These are phyloP conservation scores for Gossypium stocksii DNA, from an alignment of 345 rosid species.

Conservation along the genomic window DNA sequence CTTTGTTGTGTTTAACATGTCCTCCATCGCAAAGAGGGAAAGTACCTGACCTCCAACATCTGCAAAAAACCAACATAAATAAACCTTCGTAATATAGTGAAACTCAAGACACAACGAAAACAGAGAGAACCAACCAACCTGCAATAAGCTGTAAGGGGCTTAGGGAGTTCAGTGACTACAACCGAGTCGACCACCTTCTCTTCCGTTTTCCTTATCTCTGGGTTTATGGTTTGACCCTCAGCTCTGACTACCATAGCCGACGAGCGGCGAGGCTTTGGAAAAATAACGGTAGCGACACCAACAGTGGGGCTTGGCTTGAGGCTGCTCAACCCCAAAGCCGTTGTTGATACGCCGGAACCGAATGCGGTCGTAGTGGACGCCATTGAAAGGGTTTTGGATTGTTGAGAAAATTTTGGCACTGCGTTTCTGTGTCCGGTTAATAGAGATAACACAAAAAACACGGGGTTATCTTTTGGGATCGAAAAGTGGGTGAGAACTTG, in stretches of 20 bases:
- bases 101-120: not conserved
- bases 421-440: not conserved
- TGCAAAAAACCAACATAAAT: slow-evolving; percentile 16
- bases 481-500: not conserved
- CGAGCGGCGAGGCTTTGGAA: slow-evolving; percentile 29
- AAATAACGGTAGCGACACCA: not conserved
- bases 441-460: too few relatives aligned
- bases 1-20: slow-evolving; percentile 94
- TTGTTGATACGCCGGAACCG: not conserved
- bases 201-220: slow-evolving; percentile 68
- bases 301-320: not conserved
- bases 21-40: slow-evolving; percentile 88
- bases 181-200: slow-evolving; percentile 84
- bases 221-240: slow-evolving; percentile 61
- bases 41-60: slow-evolving; percentile 94
- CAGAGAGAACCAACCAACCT: slow-evolving; percentile 36
- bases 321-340: not conserved
- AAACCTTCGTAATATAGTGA: not conserved
- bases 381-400: not conserved
- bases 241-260: slow-evolving; percentile 54
- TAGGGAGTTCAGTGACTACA: slow-evolving; percentile 64
- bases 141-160: slow-evolving; percentile 80
- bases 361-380: not conserved
- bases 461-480: not conserved
- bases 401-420: not conserved